These are phyloP conservation scores for Microdochium paspali DNA, from an alignment of 2,329 filamentous ascomycete genomes.

Conservation along the genomic window DNA sequence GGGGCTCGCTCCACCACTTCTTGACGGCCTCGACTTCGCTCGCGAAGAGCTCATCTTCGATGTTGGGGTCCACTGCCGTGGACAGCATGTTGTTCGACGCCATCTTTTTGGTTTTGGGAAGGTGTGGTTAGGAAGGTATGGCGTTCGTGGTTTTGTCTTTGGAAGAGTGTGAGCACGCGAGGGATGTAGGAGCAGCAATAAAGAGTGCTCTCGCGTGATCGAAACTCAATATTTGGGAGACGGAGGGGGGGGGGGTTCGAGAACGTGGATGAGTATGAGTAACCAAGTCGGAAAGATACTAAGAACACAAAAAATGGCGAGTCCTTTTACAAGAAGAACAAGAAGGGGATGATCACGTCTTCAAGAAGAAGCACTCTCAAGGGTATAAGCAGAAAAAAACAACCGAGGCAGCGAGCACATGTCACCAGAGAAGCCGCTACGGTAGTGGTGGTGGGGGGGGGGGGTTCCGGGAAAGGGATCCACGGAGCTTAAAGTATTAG, in stretches of 20 bases:
- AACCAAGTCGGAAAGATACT: too few species aligned
- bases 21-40: constrained; percentile 83
- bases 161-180: too few species aligned
- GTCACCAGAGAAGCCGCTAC: neutral
- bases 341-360: too few species aligned
- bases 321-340: too few species aligned
- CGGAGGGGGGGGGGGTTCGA: too few species aligned
- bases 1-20: constrained; percentile 85
- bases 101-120: constrained; percentile 29
- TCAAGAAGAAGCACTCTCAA: too few species aligned
- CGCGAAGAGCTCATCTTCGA: constrained; percentile 59
- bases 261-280: too few species aligned
- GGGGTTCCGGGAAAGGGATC: neutral
- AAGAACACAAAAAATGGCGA: too few species aligned
- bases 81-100: constrained; percentile 54
- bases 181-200: too few species aligned
- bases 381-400: neutral
- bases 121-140: neutral
- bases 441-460: neutral
- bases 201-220: too few species aligned
- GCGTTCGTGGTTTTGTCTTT: neutral
- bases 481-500: neutral
- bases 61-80: constrained; percentile 42
- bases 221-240: too few species aligned
- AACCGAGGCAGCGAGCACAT: neutral